Base-by-base conservation (phyloP, 345 rosid species). In the Eucalyptus decipiens region DNA sequence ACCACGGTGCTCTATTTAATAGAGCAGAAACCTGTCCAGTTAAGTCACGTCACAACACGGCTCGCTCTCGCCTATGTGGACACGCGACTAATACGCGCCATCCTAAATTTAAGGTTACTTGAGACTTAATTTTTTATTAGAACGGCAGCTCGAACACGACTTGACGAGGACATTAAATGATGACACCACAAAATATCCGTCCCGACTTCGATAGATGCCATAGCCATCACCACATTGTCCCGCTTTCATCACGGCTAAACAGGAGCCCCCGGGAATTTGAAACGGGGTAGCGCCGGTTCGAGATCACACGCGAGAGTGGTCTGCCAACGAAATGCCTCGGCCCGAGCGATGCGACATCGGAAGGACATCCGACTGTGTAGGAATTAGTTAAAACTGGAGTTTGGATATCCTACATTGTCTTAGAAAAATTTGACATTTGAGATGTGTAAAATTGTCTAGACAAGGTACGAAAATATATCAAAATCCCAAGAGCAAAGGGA, bases 11-110 rank as follows among this genome's bases (percentile, higher is more conserved):
- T 60, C 8, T 2, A 14, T 62, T 62, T 62, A 65, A 4, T 65
- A n/a, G 37, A 65, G 76, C 11, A n/a, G 40, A n/a, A 8, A 7
- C 40, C 76, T n/a, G 11, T 65, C 21, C 34, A 12, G 34, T 62
- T 17, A 28, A 12, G 17, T 60, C 32, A 60, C 37, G 1, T 30
- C 37, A 14, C 19, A 19, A 15, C 5, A 4, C 37, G 37, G 16
- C n/a, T 65, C 72, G 8, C 76, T 34, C 19, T 65, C 10, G 37
- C 19, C 18, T 15, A 0, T 15, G 19, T 7, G 76, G 19, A 65
- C 37, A 65, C 11, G 1, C 10, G 76, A 3, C 21, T n/a, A 6
- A 2, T 5, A 0, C 11, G 17, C 2, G 2, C 8, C 9, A 18
- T 15, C 19, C 72, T n/a, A n/a, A 65, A 65, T 65, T 65, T 15